These are phyloP conservation scores for Xylariales sp. DNA, from an alignment of 2,329 filamentous ascomycete species.

Conservation along the genomic window DNA sequence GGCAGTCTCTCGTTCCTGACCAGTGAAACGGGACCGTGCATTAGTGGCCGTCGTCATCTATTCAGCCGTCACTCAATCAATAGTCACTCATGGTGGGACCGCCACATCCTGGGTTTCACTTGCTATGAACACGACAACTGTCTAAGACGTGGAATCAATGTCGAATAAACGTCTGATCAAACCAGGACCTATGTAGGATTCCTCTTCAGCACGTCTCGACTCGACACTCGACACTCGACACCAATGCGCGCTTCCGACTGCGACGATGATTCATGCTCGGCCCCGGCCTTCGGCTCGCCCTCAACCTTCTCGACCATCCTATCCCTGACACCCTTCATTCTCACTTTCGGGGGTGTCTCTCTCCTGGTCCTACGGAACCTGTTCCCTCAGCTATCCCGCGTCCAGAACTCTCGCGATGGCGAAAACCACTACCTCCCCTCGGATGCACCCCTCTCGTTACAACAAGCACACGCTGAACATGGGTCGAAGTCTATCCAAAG, in stretches of 20 bases:
- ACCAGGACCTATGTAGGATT: too few relatives aligned
- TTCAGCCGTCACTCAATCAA: background rate
- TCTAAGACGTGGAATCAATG: background rate
- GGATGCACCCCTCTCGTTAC: slow-evolving; percentile 55
- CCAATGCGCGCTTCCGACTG: slow-evolving; percentile 42
- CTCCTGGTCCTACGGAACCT: slow-evolving; percentile 61
- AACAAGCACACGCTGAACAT: slow-evolving; percentile 55
- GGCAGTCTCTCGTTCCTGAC: slow-evolving; percentile 1
- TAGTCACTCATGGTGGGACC: background rate
- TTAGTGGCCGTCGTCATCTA: slow-evolving; percentile 8
- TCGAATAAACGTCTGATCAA: too few relatives aligned
- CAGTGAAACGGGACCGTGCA: slow-evolving; percentile 6
- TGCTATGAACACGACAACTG: background rate
- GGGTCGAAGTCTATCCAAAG: slow-evolving; percentile 46
- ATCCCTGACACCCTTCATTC: slow-evolving; percentile 65
- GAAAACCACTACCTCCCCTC: slow-evolving; percentile 59
- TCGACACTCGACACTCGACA: too few relatives aligned
- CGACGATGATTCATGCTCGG: slow-evolving; percentile 53
- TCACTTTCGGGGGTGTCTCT: slow-evolving; percentile 63
- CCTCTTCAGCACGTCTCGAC: too few relatives aligned
- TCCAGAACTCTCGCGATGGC: slow-evolving; percentile 47
- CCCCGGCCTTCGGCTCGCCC: slow-evolving; percentile 36
- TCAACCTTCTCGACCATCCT: slow-evolving; percentile 43
- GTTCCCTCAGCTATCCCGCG: slow-evolving; percentile 65
- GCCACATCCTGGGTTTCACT: background rate